These are phyloP conservation scores for Carpinus fangiana DNA, from an alignment of 306 rosid genomes.

Conservation along the genomic window DNA sequence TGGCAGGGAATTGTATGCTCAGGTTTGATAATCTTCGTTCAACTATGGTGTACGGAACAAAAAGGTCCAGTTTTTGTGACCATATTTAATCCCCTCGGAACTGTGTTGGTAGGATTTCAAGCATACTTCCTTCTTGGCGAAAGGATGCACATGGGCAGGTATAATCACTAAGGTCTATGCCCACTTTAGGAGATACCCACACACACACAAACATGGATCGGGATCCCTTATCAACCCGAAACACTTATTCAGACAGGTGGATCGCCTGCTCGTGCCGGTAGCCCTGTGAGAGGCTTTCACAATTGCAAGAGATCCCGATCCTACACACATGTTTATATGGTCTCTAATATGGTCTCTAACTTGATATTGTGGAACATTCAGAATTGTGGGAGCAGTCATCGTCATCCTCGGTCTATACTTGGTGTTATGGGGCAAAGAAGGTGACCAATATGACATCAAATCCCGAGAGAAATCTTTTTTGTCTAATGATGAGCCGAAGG, in stretches of 20 bases:
- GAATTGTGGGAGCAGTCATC: constrained; percentile 43
- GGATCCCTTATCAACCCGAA: background rate
- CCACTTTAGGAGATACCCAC: background rate
- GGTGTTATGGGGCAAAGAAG: constrained; percentile 49
- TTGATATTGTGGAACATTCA: constrained; percentile 25
- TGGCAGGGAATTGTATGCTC: constrained; percentile 35
- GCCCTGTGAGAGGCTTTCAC: too few relatives aligned
- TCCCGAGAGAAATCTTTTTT: constrained; percentile 15
- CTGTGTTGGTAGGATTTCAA: constrained; percentile 32
- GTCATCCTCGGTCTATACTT: constrained; percentile 42
- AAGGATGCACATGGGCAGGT: constrained; percentile 46
- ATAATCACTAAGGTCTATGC: background rate
- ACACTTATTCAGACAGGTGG: too few relatives aligned
- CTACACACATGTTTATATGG: background rate
- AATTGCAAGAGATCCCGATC: background rate
- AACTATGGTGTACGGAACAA: constrained; percentile 34
- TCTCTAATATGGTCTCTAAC: background rate
- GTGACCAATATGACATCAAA: constrained; percentile 25
- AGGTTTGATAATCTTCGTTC: constrained; percentile 28
- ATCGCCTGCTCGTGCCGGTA: too few relatives aligned
- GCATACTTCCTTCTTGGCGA: constrained; percentile 42
- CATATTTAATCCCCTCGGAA: constrained; percentile 40
- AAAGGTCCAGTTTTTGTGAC: constrained; percentile 48
- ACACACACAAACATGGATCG: constrained; percentile 1
- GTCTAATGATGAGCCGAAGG: constrained; percentile 21